A percentile compares a stretch with the other conserved stretches of the same genome.
Evolutionary conservation across 2,329 filamentous ascomycete genomes (phyloP).

Genomic region (Cladophialophora bantiana): DNA sequence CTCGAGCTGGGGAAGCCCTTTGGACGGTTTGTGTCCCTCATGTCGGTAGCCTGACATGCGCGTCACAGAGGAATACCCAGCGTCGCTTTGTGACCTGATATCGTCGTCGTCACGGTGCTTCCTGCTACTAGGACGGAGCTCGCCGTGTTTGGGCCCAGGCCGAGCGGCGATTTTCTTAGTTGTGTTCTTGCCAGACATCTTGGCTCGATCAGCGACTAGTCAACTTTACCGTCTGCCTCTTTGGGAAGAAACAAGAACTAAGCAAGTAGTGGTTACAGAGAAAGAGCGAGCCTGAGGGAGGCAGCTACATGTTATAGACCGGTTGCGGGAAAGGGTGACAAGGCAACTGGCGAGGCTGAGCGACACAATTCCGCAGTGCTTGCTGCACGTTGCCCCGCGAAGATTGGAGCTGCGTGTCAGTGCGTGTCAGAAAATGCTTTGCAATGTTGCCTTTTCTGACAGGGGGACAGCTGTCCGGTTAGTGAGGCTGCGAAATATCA

Average conservation of each 20-base stretch:
- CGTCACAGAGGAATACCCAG: background rate
- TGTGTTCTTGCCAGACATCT: background rate
- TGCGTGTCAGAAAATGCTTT: background rate
- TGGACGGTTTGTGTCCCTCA: background rate
- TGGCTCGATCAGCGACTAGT: background rate
- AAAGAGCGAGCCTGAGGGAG: background rate
- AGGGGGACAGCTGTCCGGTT: background rate
- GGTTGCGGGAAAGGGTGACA: background rate
- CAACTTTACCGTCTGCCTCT: background rate
- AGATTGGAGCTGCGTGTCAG: background rate
- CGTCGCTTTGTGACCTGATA: background rate
- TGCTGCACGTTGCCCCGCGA: conserved; percentile 4
- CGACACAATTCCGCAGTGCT: background rate
- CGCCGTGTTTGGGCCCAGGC: background rate
- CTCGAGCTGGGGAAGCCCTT: background rate
- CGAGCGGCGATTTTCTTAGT: background rate
- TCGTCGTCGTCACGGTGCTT: background rate
- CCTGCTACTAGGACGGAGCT: background rate
- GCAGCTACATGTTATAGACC: background rate
- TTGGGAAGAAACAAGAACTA: background rate
- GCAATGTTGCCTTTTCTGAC: background rate
- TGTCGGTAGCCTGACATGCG: background rate
- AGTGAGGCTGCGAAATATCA: conserved; percentile 1
- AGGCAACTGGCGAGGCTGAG: conserved; percentile 1
- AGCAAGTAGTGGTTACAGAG: background rate